Conservation (phyloP, 441 rosid genomes). For the Adansonia grandidieri region DNA sequence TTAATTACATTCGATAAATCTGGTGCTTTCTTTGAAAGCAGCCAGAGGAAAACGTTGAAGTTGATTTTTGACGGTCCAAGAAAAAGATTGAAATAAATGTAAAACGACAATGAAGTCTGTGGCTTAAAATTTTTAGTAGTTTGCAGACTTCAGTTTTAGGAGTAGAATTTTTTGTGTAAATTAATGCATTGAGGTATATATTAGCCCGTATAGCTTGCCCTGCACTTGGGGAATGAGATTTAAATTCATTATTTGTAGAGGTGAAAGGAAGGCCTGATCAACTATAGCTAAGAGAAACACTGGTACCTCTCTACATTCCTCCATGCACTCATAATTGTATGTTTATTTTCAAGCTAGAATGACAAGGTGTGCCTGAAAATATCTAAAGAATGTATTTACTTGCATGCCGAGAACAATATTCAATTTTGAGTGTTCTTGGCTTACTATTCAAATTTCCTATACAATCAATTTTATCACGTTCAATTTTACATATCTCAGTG, state of each 20-base stretch:
- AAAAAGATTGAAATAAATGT: background rate
- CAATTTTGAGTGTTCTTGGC: background rate
- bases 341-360: constrained; percentile 3
- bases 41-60: background rate
- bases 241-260: background rate
- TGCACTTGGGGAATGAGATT: background rate
- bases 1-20: background rate
- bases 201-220: constrained; percentile 4
- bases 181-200: constrained; percentile 1
- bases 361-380: background rate
- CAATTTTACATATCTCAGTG: constrained; percentile 41
- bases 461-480: constrained; percentile 18
- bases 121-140: background rate
- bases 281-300: background rate
- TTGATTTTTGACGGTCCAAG: background rate
- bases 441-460: constrained; percentile 18
- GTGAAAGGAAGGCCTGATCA: constrained; percentile 5
- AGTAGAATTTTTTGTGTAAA: background rate
- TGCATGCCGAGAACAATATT: constrained; percentile 5
- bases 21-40: background rate
- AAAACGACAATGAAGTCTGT: background rate
- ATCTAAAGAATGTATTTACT: background rate
- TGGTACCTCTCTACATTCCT: background rate
- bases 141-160: background rate
- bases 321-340: background rate